Evolutionary conservation across 2,329 filamentous ascomycete genomes (phyloP), one percentile per base, ranked within the genome.

Genomic region (Grosmannia clavigera): DNA sequence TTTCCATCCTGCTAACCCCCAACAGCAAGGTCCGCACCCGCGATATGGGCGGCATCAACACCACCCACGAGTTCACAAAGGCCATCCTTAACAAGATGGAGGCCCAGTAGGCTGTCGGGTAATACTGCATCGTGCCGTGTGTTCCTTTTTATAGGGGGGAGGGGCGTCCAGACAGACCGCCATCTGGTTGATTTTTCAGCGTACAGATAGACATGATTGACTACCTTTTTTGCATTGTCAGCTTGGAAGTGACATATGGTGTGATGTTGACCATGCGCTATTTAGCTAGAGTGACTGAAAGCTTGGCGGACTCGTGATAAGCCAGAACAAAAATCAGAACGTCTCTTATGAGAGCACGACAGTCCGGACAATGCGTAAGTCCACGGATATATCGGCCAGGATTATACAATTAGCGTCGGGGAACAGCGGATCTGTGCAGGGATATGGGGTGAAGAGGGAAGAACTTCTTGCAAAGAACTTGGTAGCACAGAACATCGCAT

Each of bases 41-140:
- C 70, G 94, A 99, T 72, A 96, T 99, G 94, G 92, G 92, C 72
- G 94, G 94, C 73, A 78, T 86, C 66, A 84, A 84, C 71, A 90
- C 88, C 69, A 99, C 92, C 65, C 85, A 96, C 76, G 86, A 97
- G 75, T 99, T 97, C 80, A 97, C 94, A 70, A 82, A 87, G 70
- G 92, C 94, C 69, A 88, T 99, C 71, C 82, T 99, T 71, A 84
- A 92, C 79, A 90, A 94, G 82, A 95, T 99, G 91, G 92, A 97
- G 81, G 48, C 57, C 33, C 48, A 58, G 57, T 58, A 58, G 29
- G 12, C 38, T 9, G n/a, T 14, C 31, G 19, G 3, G 53, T 3
- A 16, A 31, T 16, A 19, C 31, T 12, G 29, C 9, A 25, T 22
- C 52, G 9, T 38, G 52, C n/a, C 52, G 12, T n/a, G 38, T 55